Evolutionary conservation across 352 stramenopile genomes (phyloP).

Genomic region (Phytopythium delawarense): DNA sequence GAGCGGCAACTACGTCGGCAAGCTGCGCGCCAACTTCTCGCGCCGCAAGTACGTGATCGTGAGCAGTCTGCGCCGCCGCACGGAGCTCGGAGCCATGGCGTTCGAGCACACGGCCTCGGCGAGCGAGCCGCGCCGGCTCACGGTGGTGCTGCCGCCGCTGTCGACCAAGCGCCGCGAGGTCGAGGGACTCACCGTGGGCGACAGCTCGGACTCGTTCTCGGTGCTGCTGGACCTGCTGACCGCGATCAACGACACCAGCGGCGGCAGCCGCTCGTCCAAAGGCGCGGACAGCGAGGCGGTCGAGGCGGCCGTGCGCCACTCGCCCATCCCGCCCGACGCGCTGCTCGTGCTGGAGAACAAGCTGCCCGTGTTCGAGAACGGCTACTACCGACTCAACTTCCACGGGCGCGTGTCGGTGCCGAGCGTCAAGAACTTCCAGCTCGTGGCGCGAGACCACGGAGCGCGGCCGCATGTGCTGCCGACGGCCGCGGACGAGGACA

Average conservation of each 20-base stretch:
- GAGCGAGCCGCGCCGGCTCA: conserved; percentile 44
- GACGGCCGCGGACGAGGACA: conserved; percentile 10
- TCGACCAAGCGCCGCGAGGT: conserved; percentile 44
- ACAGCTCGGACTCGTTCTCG: conserved; percentile 41
- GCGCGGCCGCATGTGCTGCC: background rate
- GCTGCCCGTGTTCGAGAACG: conserved; percentile 66
- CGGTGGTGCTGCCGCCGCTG: conserved; percentile 42
- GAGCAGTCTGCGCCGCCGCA: conserved; percentile 59
- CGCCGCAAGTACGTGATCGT: conserved; percentile 75
- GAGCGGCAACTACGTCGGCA: conserved; percentile 88
- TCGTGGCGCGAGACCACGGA: conserved; percentile 20
- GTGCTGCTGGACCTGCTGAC: conserved; percentile 51
- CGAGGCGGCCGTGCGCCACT: conserved; percentile 22
- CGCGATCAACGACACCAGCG: conserved; percentile 5
- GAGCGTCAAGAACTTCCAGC: conserved; percentile 82
- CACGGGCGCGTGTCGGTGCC: conserved; percentile 70
- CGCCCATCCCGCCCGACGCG: conserved; percentile 10
- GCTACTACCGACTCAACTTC: conserved; percentile 81
- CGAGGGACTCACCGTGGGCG: conserved; percentile 40
- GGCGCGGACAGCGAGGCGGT: background rate
- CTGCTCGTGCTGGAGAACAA: conserved; percentile 70
- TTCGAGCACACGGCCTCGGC: conserved; percentile 51
- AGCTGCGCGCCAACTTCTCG: conserved; percentile 74
- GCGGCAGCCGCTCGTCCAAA: background rate
- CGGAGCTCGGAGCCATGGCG: conserved; percentile 65